Evolutionary conservation across 2,329 filamentous ascomycete species (phyloP).

Genomic region (Helotiales sp.): DNA sequence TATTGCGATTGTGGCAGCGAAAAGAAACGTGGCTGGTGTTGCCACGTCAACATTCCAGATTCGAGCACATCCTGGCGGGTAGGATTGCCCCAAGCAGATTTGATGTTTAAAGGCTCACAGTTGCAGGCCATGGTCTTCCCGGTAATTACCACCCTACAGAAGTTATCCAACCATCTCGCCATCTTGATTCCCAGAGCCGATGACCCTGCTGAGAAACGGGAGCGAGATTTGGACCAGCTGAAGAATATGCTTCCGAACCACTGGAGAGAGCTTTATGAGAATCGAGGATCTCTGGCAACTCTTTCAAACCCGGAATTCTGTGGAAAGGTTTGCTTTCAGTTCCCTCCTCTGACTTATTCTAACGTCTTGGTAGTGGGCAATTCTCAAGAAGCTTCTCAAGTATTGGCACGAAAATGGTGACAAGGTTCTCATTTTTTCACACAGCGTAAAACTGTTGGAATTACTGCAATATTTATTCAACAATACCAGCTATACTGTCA

Average conservation of each 20-base stretch:
- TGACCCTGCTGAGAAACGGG: slow-evolving; percentile 73
- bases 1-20: slow-evolving; percentile 72
- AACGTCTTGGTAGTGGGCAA: slow-evolving; percentile 70
- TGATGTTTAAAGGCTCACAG: slow-evolving; percentile 1
- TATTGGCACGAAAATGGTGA: slow-evolving; percentile 91
- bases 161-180: slow-evolving; percentile 90
- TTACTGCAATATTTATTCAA: slow-evolving; percentile 87
- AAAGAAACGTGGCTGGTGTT: slow-evolving; percentile 83
- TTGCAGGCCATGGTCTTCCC: slow-evolving; percentile 78
- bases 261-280: slow-evolving; percentile 75
- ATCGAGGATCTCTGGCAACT: slow-evolving; percentile 78
- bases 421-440: slow-evolving; percentile 94
- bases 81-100: slow-evolving; percentile 54
- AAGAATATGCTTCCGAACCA: slow-evolving; percentile 74
- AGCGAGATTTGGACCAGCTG: slow-evolving; percentile 76
- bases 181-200: slow-evolving; percentile 73
- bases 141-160: slow-evolving; percentile 79
- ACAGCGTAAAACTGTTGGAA: slow-evolving; percentile 82
- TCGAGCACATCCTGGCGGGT: slow-evolving; percentile 55
- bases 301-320: slow-evolving; percentile 90
- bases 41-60: slow-evolving; percentile 60
- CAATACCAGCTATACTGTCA: slow-evolving; percentile 87
- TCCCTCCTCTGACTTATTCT: not conserved
- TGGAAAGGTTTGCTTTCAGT: slow-evolving; percentile 63
- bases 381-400: slow-evolving; percentile 81